A percentile compares a stretch with the other conserved stretches of the same genome.
Evolutionary conservation across 2,329 filamentous ascomycete species (phyloP).

Genomic region (Septoria petroselini): DNA sequence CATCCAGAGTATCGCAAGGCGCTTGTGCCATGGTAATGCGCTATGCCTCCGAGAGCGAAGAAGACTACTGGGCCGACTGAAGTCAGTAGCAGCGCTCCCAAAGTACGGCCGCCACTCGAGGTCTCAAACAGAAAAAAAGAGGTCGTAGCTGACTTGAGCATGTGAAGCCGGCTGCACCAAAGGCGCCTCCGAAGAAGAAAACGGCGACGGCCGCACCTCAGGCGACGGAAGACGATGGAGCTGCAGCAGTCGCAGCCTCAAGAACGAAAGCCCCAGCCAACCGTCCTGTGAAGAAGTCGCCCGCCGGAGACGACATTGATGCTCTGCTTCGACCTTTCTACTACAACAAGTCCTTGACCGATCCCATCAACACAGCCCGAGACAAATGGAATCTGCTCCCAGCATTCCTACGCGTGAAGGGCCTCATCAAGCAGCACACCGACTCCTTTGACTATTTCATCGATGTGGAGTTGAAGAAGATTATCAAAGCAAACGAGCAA

Average conservation of each 20-base stretch:
- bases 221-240: conserved; percentile 3
- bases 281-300: conserved; percentile 25
- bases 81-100: conserved; percentile 31
- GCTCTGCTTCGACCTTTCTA: conserved; percentile 68
- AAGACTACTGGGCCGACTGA: conserved; percentile 33
- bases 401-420: conserved; percentile 97
- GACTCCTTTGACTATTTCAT: conserved; percentile 99
- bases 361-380: conserved; percentile 66
- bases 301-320: conserved; percentile 46
- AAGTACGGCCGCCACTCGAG: conserved; percentile 24
- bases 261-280: conserved; percentile 6
- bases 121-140: conserved; percentile 15
- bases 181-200: conserved; percentile 21
- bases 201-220: conserved; percentile 14
- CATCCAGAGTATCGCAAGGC: not conserved
- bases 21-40: conserved; percentile 7
- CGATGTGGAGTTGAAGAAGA: conserved; percentile 94
- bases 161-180: conserved; percentile 22
- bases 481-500: conserved; percentile 83
- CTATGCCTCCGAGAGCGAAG: conserved; percentile 37
- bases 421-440: conserved; percentile 93
- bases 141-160: conserved; percentile 15
- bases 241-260: not conserved
- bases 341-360: conserved; percentile 63
- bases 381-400: conserved; percentile 98